These are phyloP conservation scores for Phytopythium delawarense DNA, from an alignment of 352 stramenopile species.

Conservation along the genomic window DNA sequence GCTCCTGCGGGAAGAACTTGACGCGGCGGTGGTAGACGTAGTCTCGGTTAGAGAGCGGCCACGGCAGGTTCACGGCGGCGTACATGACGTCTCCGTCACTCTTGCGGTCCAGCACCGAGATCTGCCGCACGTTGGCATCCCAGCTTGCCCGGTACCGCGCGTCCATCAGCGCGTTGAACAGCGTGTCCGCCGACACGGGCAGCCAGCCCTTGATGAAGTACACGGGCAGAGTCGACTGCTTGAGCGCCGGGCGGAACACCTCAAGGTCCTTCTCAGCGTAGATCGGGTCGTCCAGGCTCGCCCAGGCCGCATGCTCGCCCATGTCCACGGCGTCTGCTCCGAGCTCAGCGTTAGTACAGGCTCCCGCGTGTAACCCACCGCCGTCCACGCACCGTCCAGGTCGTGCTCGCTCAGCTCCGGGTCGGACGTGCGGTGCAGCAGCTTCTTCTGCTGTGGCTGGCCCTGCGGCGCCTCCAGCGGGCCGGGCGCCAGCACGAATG, in stretches of 20 bases:
- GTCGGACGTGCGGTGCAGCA: slow-evolving; percentile 60
- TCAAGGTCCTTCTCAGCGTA: slow-evolving; percentile 74
- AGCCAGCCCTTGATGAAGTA: slow-evolving; percentile 76
- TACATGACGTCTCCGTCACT: slow-evolving; percentile 64
- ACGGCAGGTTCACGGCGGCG: slow-evolving; percentile 46
- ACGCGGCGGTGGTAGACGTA: slow-evolving; percentile 73
- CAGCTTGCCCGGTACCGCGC: slow-evolving; percentile 49
- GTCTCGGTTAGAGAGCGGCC: slow-evolving; percentile 66
- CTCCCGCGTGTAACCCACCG: no score
- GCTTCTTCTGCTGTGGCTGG: slow-evolving; percentile 15
- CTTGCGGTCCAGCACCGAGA: slow-evolving; percentile 43
- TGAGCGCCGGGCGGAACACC: slow-evolving; percentile 50
- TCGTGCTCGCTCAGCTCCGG: slow-evolving; percentile 55
- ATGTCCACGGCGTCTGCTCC: slow-evolving; percentile 57
- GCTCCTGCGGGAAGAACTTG: slow-evolving; percentile 48
- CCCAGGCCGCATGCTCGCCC: slow-evolving; percentile 59
- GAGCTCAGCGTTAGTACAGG: no score
- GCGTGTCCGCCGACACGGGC: slow-evolving; percentile 57
- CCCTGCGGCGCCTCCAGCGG: not conserved
- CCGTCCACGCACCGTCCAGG: slow-evolving; percentile 27
- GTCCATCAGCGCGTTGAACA: slow-evolving; percentile 66
- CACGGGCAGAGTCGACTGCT: slow-evolving; percentile 50
- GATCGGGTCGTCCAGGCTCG: slow-evolving; percentile 55
- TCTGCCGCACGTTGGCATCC: slow-evolving; percentile 45
- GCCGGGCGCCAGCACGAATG: slow-evolving; percentile 21